These are phyloP conservation scores for Dimocarpus longan DNA, from an alignment of 345 rosid species.

Conservation along the genomic window DNA sequence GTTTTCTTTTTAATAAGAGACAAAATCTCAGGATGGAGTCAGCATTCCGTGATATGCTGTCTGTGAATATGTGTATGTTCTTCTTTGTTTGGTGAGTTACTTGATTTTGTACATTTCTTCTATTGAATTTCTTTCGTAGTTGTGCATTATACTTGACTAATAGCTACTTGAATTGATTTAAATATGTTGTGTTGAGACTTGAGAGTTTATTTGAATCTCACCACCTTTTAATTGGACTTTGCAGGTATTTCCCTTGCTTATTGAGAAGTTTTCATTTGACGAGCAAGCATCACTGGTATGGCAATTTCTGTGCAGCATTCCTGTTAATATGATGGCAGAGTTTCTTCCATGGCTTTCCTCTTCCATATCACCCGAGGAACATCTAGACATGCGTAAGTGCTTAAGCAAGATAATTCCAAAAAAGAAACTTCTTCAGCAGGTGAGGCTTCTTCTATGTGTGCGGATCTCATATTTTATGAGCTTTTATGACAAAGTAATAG, in stretches of 20 bases:
- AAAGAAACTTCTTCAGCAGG: constrained; percentile 71
- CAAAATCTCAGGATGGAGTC: not conserved
- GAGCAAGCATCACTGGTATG: constrained; percentile 86
- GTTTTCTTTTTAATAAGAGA: no score
- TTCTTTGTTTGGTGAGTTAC: not conserved
- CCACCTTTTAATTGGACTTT: constrained; percentile 18
- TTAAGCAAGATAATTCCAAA: constrained; percentile 67
- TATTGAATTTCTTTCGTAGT: not conserved
- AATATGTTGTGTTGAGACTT: constrained; percentile 8
- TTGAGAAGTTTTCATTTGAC: constrained; percentile 66
- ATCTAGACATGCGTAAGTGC: constrained; percentile 56
- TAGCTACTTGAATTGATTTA: constrained; percentile 5
- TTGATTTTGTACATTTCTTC: not conserved
- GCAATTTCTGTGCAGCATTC: constrained; percentile 90
- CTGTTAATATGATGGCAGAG: constrained; percentile 72
- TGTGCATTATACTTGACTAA: not conserved
- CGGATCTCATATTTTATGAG: not conserved
- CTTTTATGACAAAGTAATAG: not conserved
- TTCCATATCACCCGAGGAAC: constrained; percentile 70
- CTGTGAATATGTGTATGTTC: not conserved
- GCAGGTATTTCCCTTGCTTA: constrained; percentile 79
- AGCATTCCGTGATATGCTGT: constrained; percentile 3
- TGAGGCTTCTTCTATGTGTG: constrained; percentile 29
- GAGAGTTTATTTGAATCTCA: constrained; percentile 22
- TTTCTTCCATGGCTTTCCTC: constrained; percentile 87